These are phyloP conservation scores for Pulveroboletus sp. DNA, from an alignment of 768 basidiomycete genomes.

Conservation along the genomic window DNA sequence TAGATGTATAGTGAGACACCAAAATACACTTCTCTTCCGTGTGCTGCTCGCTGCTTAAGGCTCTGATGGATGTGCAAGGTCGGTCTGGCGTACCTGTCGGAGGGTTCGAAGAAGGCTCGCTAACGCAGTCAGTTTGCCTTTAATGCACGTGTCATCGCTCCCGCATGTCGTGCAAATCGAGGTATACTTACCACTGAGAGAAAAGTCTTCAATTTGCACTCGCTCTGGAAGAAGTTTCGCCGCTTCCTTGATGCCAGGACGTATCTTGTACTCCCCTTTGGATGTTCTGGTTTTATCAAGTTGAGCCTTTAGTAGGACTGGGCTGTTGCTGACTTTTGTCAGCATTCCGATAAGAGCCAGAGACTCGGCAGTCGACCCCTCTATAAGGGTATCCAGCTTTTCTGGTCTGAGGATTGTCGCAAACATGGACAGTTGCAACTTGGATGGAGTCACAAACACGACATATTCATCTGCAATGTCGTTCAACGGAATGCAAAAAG, in stretches of 20 bases:
- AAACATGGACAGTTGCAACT: constrained; percentile 79
- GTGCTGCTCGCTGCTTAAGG: constrained; percentile 36
- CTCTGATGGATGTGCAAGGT: not conserved
- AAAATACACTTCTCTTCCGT: constrained; percentile 94
- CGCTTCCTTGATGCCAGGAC: constrained; percentile 55
- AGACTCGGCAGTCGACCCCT: constrained; percentile 70
- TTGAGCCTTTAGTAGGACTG: constrained; percentile 79
- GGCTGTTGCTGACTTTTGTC: constrained; percentile 91
- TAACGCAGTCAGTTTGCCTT: constrained; percentile 74
- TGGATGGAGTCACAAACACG: constrained; percentile 90
- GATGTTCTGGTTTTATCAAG: constrained; percentile 56
- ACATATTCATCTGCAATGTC: constrained; percentile 81
- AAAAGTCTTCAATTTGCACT: constrained; percentile 64
- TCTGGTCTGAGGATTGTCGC: constrained; percentile 68
- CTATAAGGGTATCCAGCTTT: constrained; percentile 62
- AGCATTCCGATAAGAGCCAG: constrained; percentile 76
- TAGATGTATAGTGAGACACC: constrained; percentile 95
- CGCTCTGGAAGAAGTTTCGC: constrained; percentile 56
- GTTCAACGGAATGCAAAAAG: not conserved
- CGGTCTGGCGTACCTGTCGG: constrained; percentile 42
- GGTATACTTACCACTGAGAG: constrained; percentile 63
- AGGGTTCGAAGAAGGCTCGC: constrained; percentile 59
- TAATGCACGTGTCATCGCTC: constrained; percentile 5
- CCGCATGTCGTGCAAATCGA: not conserved
- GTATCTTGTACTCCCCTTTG: constrained; percentile 39